These are phyloP conservation scores for Paracoccidioides lutzii DNA, from an alignment of 2,329 filamentous ascomycete species.

Conservation along the genomic window DNA sequence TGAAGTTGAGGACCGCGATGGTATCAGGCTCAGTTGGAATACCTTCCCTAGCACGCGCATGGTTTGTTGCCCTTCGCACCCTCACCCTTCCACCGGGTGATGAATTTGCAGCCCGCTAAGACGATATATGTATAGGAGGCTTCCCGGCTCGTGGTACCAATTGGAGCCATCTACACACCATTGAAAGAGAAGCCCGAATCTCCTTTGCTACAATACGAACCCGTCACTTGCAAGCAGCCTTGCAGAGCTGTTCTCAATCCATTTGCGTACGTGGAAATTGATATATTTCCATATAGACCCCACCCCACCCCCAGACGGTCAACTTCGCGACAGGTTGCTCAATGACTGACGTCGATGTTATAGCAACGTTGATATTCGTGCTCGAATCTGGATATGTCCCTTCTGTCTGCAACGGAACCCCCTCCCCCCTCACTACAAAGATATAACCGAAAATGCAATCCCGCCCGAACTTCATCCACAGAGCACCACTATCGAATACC, in stretches of 20 bases:
- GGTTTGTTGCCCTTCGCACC: conserved; percentile 40
- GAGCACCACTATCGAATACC: conserved; percentile 56
- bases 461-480: conserved; percentile 52
- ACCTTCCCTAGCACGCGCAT: conserved; percentile 96
- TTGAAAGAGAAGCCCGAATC: conserved; percentile 79
- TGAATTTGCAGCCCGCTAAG: conserved; percentile 10
- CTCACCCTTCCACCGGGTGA: not conserved
- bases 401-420: conserved; percentile 55
- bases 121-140: conserved; percentile 56
- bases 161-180: conserved; percentile 89
- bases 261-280: conserved; percentile 57
- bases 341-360: conserved; percentile 15
- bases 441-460: conserved; percentile 53
- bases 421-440: conserved; percentile 55
- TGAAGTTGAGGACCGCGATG: conserved; percentile 92
- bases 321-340: not conserved
- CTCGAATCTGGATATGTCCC: conserved; percentile 55
- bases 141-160: conserved; percentile 84
- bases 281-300: not conserved
- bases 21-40: conserved; percentile 94
- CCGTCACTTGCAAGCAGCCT: conserved; percentile 89
- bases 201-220: conserved; percentile 85
- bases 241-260: conserved; percentile 94
- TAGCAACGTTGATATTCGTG: conserved; percentile 53
- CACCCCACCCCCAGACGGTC: not conserved